A percentile compares a stretch with the other conserved stretches of the same genome.
Conservation (phyloP, 495 filamentous ascomycete species). For the Delitschia confertaspora region DNA sequence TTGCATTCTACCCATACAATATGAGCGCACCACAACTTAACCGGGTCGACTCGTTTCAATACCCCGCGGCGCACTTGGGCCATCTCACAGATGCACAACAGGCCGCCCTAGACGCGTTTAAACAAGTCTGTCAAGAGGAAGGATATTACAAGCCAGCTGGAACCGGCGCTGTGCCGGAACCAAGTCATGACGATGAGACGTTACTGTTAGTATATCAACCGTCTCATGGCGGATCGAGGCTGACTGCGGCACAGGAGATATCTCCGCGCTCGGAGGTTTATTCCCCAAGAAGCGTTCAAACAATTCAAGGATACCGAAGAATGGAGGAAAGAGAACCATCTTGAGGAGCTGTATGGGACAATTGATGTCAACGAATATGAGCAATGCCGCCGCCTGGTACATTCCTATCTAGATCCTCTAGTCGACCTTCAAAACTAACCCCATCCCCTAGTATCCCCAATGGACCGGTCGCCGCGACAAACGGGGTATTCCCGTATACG, state of each 20-base stretch:
- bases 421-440: conserved; percentile 9
- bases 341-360: conserved; percentile 35
- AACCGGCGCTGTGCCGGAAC: conserved; percentile 34
- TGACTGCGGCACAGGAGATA: conserved; percentile 50
- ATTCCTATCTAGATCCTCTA: conserved; percentile 22
- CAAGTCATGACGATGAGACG: conserved; percentile 73
- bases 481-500: conserved; percentile 80
- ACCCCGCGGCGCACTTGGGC: conserved; percentile 57
- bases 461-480: conserved; percentile 83
- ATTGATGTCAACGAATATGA: conserved; percentile 72
- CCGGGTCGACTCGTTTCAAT: conserved; percentile 31
- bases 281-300: conserved; percentile 60
- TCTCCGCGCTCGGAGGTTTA: conserved; percentile 68
- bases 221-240: not conserved
- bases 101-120: conserved; percentile 57
- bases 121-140: conserved; percentile 52
- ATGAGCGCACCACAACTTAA: conserved; percentile 23
- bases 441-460: conserved; percentile 64
- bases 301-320: conserved; percentile 87
- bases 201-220: conserved; percentile 58
- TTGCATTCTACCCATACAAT: not conserved
- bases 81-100: conserved; percentile 64
- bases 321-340: conserved; percentile 69
- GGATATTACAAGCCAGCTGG: conserved; percentile 53
- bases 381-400: conserved; percentile 62